phyloP scores from a whole-genome alignment of 148 eudicot genomes.

The Limonium bicolor region DNA sequence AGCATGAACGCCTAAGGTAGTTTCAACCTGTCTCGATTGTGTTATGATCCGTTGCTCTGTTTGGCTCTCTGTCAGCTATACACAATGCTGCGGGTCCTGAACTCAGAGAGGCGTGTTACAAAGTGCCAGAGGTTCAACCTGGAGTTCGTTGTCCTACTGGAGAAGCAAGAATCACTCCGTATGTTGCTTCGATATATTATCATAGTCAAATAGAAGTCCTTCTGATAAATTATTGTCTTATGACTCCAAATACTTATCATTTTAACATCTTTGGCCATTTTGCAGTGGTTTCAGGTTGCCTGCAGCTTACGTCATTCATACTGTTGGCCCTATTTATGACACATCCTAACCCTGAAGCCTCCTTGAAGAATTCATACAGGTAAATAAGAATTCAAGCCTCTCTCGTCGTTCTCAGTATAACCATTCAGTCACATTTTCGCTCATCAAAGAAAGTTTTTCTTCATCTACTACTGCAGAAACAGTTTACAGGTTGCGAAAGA shows the following conservation, averaged over 20 bases:
- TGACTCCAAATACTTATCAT: no score
- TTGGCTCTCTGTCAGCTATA: constrained; percentile 31
- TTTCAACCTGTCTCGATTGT: no score
- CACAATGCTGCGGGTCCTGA: constrained; percentile 89
- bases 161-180: constrained; percentile 96
- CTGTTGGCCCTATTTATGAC: constrained; percentile 89
- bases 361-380: constrained; percentile 65
- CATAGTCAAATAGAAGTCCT: no score
- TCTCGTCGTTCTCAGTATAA: background rate
- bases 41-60: background rate
- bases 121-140: constrained; percentile 67
- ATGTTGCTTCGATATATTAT: constrained; percentile 5
- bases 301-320: constrained; percentile 83
- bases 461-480: no score
- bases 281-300: constrained; percentile 80
- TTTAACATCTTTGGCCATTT: constrained; percentile 6
- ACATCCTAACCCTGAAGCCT: constrained; percentile 41
- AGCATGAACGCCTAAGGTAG: background rate
- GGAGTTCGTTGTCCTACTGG: constrained; percentile 95
- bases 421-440: no score
- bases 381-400: constrained; percentile 6
- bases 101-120: constrained; percentile 67
- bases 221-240: no score
- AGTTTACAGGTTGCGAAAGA: constrained; percentile 71
- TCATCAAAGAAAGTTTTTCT: no score